Evolutionary conservation across 2,329 filamentous ascomycete species (phyloP).

Genomic region (Aspergillus fumigatus): DNA sequence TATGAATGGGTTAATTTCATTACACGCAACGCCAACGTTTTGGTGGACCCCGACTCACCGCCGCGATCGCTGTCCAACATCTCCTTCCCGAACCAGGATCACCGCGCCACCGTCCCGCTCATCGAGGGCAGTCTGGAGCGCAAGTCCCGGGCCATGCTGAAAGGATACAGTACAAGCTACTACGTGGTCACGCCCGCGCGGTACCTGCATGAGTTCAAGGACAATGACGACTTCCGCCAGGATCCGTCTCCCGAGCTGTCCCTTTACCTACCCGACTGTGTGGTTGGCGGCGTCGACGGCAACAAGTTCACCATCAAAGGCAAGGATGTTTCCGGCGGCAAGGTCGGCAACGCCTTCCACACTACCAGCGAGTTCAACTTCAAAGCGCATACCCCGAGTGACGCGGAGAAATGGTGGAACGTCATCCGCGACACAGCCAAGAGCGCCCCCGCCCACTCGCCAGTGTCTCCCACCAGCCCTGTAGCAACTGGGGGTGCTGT

Average conservation of each 20-base stretch:
- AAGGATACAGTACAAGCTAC: slow-evolving; percentile 74
- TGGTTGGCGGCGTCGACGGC: slow-evolving; percentile 66
- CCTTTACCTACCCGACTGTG: slow-evolving; percentile 86
- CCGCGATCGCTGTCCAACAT: slow-evolving; percentile 70
- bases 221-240: slow-evolving; percentile 66
- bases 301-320: slow-evolving; percentile 93
- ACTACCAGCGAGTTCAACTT: slow-evolving; percentile 77
- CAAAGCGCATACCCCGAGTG: slow-evolving; percentile 76
- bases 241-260: slow-evolving; percentile 72
- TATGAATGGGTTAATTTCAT: slow-evolving; percentile 91
- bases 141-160: slow-evolving; percentile 79
- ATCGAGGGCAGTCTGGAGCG: slow-evolving; percentile 87
- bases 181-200: slow-evolving; percentile 86
- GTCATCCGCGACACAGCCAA: slow-evolving; percentile 51
- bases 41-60: slow-evolving; percentile 73
- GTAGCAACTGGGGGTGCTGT: not conserved
- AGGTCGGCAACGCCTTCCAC: slow-evolving; percentile 73
- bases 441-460: slow-evolving; percentile 7
- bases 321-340: slow-evolving; percentile 77
- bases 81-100: slow-evolving; percentile 83
- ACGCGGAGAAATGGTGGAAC: slow-evolving; percentile 81
- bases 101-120: slow-evolving; percentile 71
- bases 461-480: slow-evolving; percentile 11
- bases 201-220: slow-evolving; percentile 94
- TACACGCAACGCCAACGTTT: slow-evolving; percentile 62